Base-by-base conservation (phyloP, 495 filamentous ascomycete genomes). In the Ramalina peruviana region DNA sequence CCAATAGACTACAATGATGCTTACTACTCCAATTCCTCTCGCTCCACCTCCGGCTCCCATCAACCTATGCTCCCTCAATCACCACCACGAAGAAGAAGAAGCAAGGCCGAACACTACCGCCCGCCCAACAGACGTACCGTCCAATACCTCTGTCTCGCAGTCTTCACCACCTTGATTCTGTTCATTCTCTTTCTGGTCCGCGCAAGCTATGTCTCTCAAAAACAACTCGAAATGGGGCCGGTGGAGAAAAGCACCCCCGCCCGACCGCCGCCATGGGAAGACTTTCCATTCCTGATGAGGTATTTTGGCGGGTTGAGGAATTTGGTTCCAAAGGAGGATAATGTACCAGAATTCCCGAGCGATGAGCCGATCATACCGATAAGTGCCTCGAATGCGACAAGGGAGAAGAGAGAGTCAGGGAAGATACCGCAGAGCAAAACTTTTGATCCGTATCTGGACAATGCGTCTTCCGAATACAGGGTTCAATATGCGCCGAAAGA, bases 231-330 rank as follows among this genome's bases (percentile, higher is more conserved):
- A 59, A 62, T 74, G 50, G 67, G 51, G 41, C 61, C 60, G 44
- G 65, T 41, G 60, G 62, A 46, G 60, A 72, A 73, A 40, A 69
- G 72, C 3, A 36, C 26, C 4, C 63, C 75, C 3, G 63, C 72
- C 0, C 72, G 75, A 41, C 83, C 85, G n/a, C 77, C 77, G 3
- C 62, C 68, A 41, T 95, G 88, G 88, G 85, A 93, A 60, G 70
- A 68, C 4, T 95, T 93, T 60, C 78, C 78, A 1, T 88, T 92
- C 60, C 64, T 95, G 50, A 80, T 74, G 42, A 72, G 88, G 48
- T 95, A 95, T 61, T 83, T 92, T 62, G 88, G 88, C 15, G 88
- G 88, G 0, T 70, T 95, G 41, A 70, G 76, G 51, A 79, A 69
- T 2, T 56, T 94, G 51, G 76, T 85, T 0, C 61, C 76, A 7